Conservation (phyloP, 2,329 filamentous ascomycete species). For the Fonsecaea multimorphosa region DNA sequence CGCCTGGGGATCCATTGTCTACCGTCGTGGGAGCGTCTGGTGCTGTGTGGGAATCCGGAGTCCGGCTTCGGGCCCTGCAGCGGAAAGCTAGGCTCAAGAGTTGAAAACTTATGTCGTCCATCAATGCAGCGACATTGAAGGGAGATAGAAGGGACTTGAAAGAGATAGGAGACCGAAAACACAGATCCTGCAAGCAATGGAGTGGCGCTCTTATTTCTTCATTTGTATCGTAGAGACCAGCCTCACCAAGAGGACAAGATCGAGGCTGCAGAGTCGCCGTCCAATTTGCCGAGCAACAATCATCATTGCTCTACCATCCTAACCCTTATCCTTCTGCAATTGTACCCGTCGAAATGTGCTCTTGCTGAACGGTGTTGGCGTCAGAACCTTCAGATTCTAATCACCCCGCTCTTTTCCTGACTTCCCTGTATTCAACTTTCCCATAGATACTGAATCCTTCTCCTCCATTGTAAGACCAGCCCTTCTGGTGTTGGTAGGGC, state of each 20-base stretch:
- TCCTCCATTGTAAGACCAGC: conserved; percentile 3
- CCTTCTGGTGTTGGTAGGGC: not conserved
- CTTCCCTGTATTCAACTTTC: not conserved
- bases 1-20: not conserved
- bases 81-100: not conserved
- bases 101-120: not conserved
- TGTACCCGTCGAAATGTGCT: not conserved
- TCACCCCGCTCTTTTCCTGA: not conserved
- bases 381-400: not conserved
- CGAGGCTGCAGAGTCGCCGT: conserved; percentile 6
- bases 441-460: not conserved
- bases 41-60: not conserved
- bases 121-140: not conserved
- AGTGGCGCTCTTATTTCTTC: conserved; percentile 8
- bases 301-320: not conserved
- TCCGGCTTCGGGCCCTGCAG: not conserved
- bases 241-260: not conserved
- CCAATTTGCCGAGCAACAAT: conserved; percentile 4
- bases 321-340: not conserved
- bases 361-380: not conserved
- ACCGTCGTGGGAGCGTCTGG: not conserved
- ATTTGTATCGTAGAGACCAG: conserved; percentile 9
- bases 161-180: not conserved
- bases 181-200: not conserved
- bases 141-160: not conserved